Evolutionary conservation across 2,329 filamentous ascomycete species (phyloP), one percentile per base, ranked within the genome.

Genomic region (Thelonectria olida): DNA sequence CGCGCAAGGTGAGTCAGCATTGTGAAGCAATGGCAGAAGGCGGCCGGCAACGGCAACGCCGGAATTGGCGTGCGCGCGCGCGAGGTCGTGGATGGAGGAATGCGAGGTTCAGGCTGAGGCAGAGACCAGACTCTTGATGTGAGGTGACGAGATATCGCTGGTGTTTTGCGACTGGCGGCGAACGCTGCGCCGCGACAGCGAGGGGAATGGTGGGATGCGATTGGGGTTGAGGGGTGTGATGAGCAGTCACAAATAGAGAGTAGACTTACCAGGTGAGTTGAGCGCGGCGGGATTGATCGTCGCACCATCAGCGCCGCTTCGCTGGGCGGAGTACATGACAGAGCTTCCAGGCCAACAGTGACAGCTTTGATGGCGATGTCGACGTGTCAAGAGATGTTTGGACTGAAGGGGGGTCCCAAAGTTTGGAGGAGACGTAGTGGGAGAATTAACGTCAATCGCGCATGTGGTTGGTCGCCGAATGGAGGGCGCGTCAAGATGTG

Each of bases 221-320:
- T 51, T 38, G 52, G 38, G 56, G 56, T 60, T 60, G 58, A 64
- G 58, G 59, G 57, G 56, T 50, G 34, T 54, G 62, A 67, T 28
- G 55, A 62, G 63, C 48, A 56, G 61, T 61, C 53, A 54, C 45
- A 62, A 55, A 49, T 54, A 50, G 42, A 63, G 55, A 56, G 39
- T n/a, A 67, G 55, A 84, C 82, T 79, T 89, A 95, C 91, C 88
- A 83, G 89, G 82, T 76, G 89, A 90, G 82, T 91, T 93, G 82
- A 97, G 85, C 67, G 91, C 92, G 74, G 92, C 92, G 77, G 93
- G 93, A 84, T 96, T 92, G 84, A 97, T 96, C 76, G 93, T 96
- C 77, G 91, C 92, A 83, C 90, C 90, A 78, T 92, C 90, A 86
- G 91, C 90, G 80, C 88, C 88, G 84, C 90, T 90, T 79, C 89